Evolutionary conservation across 768 basidiomycete species (phyloP), one percentile per base, ranked within the genome.

Genomic region (Mrakia frigida): DNA sequence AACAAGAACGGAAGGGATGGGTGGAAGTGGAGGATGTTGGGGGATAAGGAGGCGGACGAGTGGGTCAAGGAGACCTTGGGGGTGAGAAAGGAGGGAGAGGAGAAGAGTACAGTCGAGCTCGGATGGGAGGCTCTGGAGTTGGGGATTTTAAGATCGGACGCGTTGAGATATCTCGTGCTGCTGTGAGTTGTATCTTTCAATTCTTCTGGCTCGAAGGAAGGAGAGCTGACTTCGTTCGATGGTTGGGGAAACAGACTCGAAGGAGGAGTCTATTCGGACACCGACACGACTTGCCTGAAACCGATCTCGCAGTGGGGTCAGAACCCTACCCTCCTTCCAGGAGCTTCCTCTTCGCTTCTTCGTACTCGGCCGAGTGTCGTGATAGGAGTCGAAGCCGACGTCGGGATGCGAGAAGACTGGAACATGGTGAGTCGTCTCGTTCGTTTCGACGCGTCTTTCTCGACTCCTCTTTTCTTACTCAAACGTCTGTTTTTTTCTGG

Each of bases 351-450:
- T 6, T 52, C 52, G 18, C n/a, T 53, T 25, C 50, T 75, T 25
- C 37, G 81, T 4, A 80, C 80, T 0, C 74, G 60, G 23, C 81
- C 83, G 1, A 83, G 83, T 31, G 80, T 85, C 16, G 81, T 86
- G 13, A 82, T 86, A 11, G 85, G 86, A 0, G 75, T 86, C 37
- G 86, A 86, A 76, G 85, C 84, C 5, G 85, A 86, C 79, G 85
- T 86, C 23, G 85, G 85, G 6, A 81, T 81, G 56, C 80, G 85
- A 41, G 80, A 79, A 71, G 85, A 86, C 78, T 86, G 86, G 86
- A 79, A 83, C 69, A 79, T 83, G 13, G 79, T 81, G 31, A 18
- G 79, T 76, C 35, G 28, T n/a, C 43, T 39, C 18, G 74, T 65
- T 67, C n/a, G n/a, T 61, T 59, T 9, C 14, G 46, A 21, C 46